These are phyloP conservation scores for Russula virescens DNA, from an alignment of 768 basidiomycete genomes.

Conservation along the genomic window DNA sequence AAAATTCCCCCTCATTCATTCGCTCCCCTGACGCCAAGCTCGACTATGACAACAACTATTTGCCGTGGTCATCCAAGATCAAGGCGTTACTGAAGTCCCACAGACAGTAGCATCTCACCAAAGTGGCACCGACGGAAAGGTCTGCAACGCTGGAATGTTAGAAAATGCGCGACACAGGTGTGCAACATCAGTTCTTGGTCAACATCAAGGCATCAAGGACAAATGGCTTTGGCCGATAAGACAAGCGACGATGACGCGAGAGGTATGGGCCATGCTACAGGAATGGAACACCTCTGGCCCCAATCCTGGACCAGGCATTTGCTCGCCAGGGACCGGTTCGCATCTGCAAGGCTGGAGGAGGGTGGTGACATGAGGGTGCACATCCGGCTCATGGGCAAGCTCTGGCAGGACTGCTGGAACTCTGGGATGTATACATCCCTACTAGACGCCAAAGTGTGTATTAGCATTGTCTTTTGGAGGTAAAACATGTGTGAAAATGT, in stretches of 20 bases:
- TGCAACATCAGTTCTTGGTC: conserved; percentile 16
- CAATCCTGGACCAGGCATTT: conserved; percentile 10
- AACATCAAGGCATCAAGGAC: conserved; percentile 11
- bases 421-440: neutral
- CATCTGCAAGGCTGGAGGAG: neutral
- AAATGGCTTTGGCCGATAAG: conserved; percentile 13
- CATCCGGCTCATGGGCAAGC: conserved; percentile 17
- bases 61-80: conserved; percentile 9
- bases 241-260: neutral
- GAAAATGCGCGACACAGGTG: too few relatives aligned
- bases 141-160: neutral
- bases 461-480: too few relatives aligned
- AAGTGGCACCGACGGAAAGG: neutral
- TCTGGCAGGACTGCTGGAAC: conserved; percentile 17
- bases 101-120: conserved; percentile 12
- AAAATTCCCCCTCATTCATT: too few relatives aligned
- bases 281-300: conserved; percentile 15
- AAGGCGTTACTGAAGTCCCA: conserved; percentile 10
- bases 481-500: too few relatives aligned
- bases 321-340: conserved; percentile 14
- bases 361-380: conserved; percentile 16
- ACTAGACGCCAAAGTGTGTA: too few relatives aligned
- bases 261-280: too few relatives aligned
- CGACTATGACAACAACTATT: conserved; percentile 16
- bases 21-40: too few relatives aligned